phyloP scores from a whole-genome alignment of 768 basidiomycete species.

The Leccinum subgranulosum region DNA sequence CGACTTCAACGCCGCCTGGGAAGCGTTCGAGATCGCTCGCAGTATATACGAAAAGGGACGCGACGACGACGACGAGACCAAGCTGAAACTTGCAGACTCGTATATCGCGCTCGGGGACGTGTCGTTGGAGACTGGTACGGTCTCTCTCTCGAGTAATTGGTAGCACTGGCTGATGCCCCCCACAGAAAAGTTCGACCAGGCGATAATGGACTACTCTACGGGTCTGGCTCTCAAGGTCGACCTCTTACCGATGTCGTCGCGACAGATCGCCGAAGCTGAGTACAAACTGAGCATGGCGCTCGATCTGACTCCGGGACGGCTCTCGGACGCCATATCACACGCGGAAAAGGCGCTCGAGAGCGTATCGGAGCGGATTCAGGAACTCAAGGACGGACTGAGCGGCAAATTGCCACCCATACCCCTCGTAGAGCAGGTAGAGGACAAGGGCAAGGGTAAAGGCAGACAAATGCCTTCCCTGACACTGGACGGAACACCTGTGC shows the following conservation, averaged over 20 bases:
- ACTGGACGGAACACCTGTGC: conserved; percentile 47
- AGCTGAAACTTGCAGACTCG: conserved; percentile 86
- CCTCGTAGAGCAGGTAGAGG: conserved; percentile 30
- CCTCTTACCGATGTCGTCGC: conserved; percentile 81
- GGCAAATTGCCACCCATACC: conserved; percentile 36
- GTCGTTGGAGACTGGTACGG: conserved; percentile 90
- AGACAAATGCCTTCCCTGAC: conserved; percentile 35
- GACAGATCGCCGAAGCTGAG: conserved; percentile 91
- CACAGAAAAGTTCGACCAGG: conserved; percentile 94
- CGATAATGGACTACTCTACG: conserved; percentile 80
- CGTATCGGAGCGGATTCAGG: conserved; percentile 64
- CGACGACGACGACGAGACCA: conserved; percentile 55
- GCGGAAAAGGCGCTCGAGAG: conserved; percentile 79
- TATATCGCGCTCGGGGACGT: conserved; percentile 92
- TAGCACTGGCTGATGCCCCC: background rate
- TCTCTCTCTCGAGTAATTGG: background rate
- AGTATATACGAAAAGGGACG: conserved; percentile 75
- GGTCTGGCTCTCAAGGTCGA: conserved; percentile 70
- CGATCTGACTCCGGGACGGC: conserved; percentile 82
- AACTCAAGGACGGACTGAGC: conserved; percentile 48
- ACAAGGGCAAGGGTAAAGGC: conserved; percentile 63
- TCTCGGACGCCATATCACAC: conserved; percentile 78
- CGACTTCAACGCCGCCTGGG: conserved; percentile 98
- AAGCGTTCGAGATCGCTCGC: conserved; percentile 92
- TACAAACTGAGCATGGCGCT: conserved; percentile 93